Evolutionary conservation across 108 stramenopile species (phyloP), one percentile per base, ranked within the genome.

Genomic region (Tribonema minus): DNA sequence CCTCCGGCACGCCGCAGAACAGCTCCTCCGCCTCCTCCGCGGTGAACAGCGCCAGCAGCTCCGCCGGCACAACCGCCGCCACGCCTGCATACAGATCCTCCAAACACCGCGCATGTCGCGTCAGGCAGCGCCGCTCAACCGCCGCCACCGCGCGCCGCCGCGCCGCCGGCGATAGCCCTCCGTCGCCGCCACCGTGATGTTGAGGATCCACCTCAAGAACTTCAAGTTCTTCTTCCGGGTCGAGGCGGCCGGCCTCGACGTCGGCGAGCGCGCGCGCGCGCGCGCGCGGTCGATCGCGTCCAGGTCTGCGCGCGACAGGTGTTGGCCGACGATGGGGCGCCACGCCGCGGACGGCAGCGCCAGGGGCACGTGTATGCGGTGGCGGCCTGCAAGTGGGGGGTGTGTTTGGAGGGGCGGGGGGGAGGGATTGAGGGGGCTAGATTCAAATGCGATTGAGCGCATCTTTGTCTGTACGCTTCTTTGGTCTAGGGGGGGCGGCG

Each of bases 261-360:
- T 86, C 80, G 41, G 40, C 39, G 20, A 87, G 41, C 15, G 80
- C 58, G 46, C 76, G 41, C 9, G 72, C 75, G n/a, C n/a, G 12
- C 82, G 58, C 70, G 77, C 62, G 33, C 75, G 73, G 64, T 87
- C 87, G 46, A 86, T 40, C 32, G 79, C 82, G 32, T 62, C 41
- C 27, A 87, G 61, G 69, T 87, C 87, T 25, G 63, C 73, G 12
- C 68, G 39, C 26, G 46, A 41, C 23, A 87, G 33, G 7, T 72
- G 46, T 30, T 68, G 38, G 59, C 85, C 83, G 27, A 86, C 85
- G 36, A 87, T 36, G 15, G 80, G 70, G 35, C 81, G 84, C 87
- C 87, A 87, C 40, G 86, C 77, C 35, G 83, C 72, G 29, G 66
- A 69, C 5, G 87, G 80, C 20, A 87, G 80, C 28, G 83, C 61